Base-by-base conservation (phyloP, 1,139 yeast genomes). In the Schwanniomyces etchellsii region DNA sequence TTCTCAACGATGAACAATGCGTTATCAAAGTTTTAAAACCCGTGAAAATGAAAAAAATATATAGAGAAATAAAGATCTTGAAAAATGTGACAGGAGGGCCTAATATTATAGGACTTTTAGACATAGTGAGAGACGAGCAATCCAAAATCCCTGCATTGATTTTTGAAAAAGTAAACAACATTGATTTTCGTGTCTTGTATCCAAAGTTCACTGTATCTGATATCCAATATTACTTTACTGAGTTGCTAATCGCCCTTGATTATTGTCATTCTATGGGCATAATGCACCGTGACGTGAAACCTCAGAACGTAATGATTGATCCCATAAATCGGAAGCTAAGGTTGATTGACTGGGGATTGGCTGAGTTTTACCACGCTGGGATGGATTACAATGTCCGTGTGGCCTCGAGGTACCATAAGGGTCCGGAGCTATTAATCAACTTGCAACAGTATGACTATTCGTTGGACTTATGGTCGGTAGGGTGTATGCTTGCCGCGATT, bases 271-370 rank as follows among this genome's bases (percentile, higher is more conserved):
- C 86, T 3, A 80, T 80, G 82, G 93, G 93, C 15, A 81, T 82
- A 34, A 80, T 82, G 70, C 93, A 82, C 52, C 63, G 93, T 49
- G 93, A 82, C 51, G 91, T 82, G 28, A 82, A 82, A 55, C 93
- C 93, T 4, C 93, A 82, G 50, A 82, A 82, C 52, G 79, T 82
- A 35, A 82, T 82, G 91, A 82, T 82, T 44, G 91, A 82, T 52
- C 91, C 84, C 26, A 49, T 61, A 28, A 63, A 60, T 35, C 75
- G 72, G 43, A 74, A 76, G 43, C 59, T 82, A 39, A 65, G 89
- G 42, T 68, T 82, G 36, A 82, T 82, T 34, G 93, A 82, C 54
- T 82, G 93, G 93, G 93, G 93, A 24, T 60, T 82, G 32, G 91
- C 93, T 4, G 93, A 82, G 50, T 82, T 81, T 48, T 82, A 82